phyloP scores from a whole-genome alignment of 148 eudicot genomes.

The Chenopodium formosanum region DNA sequence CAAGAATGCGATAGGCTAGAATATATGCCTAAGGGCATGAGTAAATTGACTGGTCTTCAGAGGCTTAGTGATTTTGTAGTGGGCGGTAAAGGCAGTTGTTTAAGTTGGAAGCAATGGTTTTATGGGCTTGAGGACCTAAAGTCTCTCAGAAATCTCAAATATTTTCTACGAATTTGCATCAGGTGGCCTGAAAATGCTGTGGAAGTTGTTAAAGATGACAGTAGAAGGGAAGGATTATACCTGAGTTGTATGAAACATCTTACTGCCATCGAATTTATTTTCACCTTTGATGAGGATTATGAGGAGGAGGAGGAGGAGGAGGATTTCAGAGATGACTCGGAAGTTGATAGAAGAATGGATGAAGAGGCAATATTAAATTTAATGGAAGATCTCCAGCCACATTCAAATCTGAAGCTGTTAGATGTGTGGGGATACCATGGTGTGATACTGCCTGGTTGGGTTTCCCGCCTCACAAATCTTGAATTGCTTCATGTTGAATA shows the following conservation, averaged over 20 bases:
- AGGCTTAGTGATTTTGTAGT: conserved; percentile 7
- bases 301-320: neutral
- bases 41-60: neutral
- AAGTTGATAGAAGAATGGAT: neutral
- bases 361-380: neutral
- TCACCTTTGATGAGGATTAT: neutral
- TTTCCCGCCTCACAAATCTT: neutral
- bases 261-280: too few species aligned
- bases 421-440: neutral
- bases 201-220: too few species aligned
- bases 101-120: neutral
- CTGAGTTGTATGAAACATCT: neutral
- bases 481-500: neutral
- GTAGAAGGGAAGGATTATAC: too few species aligned
- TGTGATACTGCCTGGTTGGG: conserved; percentile 25
- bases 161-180: neutral
- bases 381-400: conserved; percentile 27
- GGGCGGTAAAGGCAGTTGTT: neutral
- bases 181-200: too few species aligned
- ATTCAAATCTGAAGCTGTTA: conserved; percentile 9
- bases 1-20: neutral
- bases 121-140: neutral
- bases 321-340: neutral
- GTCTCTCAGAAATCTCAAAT: neutral
- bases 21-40: conserved; percentile 18